A percentile compares a stretch with the other conserved stretches of the same genome.
Evolutionary conservation across 106 monocot genomes (phyloP).

Genomic region (Narthecium ossifragum): DNA sequence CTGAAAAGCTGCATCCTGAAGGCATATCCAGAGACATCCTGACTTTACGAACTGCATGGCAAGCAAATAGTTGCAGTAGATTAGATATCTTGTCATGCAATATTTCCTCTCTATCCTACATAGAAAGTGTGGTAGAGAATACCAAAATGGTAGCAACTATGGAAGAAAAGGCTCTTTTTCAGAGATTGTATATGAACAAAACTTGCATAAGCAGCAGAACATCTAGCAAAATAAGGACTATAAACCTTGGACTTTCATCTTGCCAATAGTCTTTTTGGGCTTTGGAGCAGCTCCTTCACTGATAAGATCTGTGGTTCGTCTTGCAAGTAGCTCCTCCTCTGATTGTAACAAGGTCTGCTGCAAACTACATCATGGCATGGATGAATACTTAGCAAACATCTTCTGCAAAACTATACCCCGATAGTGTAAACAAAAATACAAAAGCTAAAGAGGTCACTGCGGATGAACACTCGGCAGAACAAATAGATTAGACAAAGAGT

Average conservation of each 20-base stretch:
- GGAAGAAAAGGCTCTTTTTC: no score
- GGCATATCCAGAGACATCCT: constrained; percentile 86
- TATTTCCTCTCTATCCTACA: no score
- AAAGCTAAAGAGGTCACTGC: no score
- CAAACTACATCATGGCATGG: constrained; percentile 41
- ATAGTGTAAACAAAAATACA: no score
- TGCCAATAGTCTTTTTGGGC: constrained; percentile 83
- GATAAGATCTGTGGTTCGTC: constrained; percentile 47
- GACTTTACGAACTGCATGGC: constrained; percentile 68
- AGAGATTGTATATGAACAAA: no score
- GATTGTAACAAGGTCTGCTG: constrained; percentile 81
- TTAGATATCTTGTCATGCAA: background rate
- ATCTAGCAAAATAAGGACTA: background rate
- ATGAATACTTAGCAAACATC: no score
- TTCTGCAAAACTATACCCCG: no score
- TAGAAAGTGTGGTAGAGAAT: no score
- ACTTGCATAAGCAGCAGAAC: background rate
- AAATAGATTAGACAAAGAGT: no score
- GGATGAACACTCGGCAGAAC: no score
- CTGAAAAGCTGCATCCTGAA: constrained; percentile 72
- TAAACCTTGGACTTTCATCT: constrained; percentile 92
- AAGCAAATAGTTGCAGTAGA: background rate
- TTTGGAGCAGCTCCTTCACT: constrained; percentile 65
- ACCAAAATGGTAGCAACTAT: no score
- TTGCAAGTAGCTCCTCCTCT: constrained; percentile 85